Evolutionary conservation across 805 yeast species (phyloP).

Genomic region (Candida nemodendra): DNA sequence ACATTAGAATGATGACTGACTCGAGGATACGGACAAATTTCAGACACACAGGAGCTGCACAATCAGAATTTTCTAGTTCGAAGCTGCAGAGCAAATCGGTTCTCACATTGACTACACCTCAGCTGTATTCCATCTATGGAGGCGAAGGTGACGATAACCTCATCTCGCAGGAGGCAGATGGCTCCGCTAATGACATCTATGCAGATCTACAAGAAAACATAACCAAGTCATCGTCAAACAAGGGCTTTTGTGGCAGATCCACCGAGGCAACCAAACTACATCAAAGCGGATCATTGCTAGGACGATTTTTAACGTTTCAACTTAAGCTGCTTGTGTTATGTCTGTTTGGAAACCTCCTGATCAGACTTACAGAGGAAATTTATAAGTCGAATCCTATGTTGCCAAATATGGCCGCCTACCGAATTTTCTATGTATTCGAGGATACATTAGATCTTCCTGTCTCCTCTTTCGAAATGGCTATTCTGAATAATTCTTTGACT

Average conservation of each 20-base stretch:
- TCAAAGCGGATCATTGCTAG: background rate
- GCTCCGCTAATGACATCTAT: slow-evolving; percentile 19
- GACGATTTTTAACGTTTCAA: slow-evolving; percentile 2
- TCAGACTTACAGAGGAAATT: slow-evolving; percentile 50
- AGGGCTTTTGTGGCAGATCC: background rate
- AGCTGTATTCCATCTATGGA: slow-evolving; percentile 28
- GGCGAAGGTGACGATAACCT: slow-evolving; percentile 24
- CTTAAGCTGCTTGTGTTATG: slow-evolving; percentile 29
- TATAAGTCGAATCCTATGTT: slow-evolving; percentile 35
- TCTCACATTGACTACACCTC: slow-evolving; percentile 27
- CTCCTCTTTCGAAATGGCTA: slow-evolving; percentile 8
- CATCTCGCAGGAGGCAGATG: slow-evolving; percentile 21
- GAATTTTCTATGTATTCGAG: slow-evolving; percentile 37
- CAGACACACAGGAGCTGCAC: too few species aligned
- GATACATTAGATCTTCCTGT: slow-evolving; percentile 25
- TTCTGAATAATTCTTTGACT: slow-evolving; percentile 40
- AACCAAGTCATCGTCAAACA: slow-evolving; percentile 7
- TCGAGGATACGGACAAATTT: too few species aligned
- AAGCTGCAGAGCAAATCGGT: too few species aligned
- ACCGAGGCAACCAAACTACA: background rate
- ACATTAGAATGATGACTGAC: too few species aligned
- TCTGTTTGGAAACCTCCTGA: slow-evolving; percentile 50
- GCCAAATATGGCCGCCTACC: slow-evolving; percentile 27
- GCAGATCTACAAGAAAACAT: slow-evolving; percentile 14
- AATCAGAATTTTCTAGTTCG: too few species aligned